Evolutionary conservation across 768 basidiomycete genomes (phyloP).

Genomic region (Tulasnella sp.): DNA sequence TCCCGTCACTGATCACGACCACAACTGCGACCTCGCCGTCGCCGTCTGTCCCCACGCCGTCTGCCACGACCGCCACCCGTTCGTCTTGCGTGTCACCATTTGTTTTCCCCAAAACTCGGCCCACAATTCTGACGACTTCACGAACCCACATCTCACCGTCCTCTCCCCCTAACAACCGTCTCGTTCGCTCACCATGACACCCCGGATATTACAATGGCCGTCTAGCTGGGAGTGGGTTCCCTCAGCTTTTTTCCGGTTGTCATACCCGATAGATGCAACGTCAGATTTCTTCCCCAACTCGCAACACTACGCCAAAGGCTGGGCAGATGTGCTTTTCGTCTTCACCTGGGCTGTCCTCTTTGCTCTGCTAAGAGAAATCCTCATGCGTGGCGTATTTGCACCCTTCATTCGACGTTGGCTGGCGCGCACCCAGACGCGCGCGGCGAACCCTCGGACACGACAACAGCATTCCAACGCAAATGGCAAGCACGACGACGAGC

Average conservation of each 20-base stretch:
- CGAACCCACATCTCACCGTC: no score
- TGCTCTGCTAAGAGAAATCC: constrained; percentile 71
- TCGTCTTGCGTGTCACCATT: no score
- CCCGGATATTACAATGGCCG: no score
- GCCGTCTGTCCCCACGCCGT: no score
- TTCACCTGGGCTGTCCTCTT: constrained; percentile 74
- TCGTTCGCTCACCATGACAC: no score
- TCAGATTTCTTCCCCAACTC: constrained; percentile 10
- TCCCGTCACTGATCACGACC: no score
- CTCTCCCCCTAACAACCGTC: no score
- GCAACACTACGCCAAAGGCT: neutral
- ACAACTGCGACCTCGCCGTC: no score
- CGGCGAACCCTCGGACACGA: neutral
- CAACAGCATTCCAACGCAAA: neutral
- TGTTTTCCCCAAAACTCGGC: no score
- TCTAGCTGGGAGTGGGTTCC: no score
- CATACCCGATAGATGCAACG: neutral
- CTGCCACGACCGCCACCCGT: no score
- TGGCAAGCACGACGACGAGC: neutral
- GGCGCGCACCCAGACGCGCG: constrained; percentile 30
- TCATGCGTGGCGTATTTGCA: constrained; percentile 60
- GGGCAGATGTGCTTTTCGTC: constrained; percentile 60
- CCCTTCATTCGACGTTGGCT: constrained; percentile 75
- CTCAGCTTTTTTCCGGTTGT: neutral
- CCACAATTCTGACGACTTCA: no score